Conservation (phyloP, 768 basidiomycete genomes). For the Collybia sp. region DNA sequence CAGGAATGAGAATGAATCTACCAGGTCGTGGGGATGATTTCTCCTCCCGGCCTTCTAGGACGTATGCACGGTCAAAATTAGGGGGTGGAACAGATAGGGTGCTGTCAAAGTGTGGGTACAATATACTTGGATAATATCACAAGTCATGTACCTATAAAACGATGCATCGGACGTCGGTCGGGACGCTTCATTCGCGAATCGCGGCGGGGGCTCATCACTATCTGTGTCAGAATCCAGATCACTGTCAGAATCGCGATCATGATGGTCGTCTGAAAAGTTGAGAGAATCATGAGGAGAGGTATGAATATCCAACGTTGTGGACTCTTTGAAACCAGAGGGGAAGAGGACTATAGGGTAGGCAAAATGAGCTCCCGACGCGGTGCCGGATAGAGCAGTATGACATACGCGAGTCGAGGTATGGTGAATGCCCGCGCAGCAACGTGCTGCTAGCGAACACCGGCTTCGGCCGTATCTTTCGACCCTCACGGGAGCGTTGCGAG, state of each 20-base stretch:
- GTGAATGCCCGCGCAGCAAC: conserved; percentile 11
- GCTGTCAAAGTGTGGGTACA: background rate
- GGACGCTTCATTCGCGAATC: background rate
- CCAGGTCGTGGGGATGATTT: conserved; percentile 6
- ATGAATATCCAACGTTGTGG: background rate
- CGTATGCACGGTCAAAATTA: background rate
- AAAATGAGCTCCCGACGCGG: background rate
- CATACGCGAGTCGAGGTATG: conserved; percentile 11
- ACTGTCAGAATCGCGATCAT: conserved; percentile 16
- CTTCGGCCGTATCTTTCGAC: conserved; percentile 4
- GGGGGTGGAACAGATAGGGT: background rate
- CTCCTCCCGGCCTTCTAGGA: background rate
- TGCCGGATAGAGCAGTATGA: background rate
- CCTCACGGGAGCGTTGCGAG: conserved; percentile 6
- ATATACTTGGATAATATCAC: background rate
- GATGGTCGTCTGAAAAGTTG: conserved; percentile 1
- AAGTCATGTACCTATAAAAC: background rate
- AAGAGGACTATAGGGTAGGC: conserved; percentile 6
- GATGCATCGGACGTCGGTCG: background rate
- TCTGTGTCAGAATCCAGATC: conserved; percentile 10
- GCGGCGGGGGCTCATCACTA: background rate
- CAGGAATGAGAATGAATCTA: conserved; percentile 10
- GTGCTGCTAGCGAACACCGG: conserved; percentile 12
- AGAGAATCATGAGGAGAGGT: conserved; percentile 1
- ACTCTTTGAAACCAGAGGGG: conserved; percentile 6